Evolutionary conservation across 2,329 filamentous ascomycete species (phyloP), one percentile per base, ranked within the genome.

Genomic region (Didymella glomerata): DNA sequence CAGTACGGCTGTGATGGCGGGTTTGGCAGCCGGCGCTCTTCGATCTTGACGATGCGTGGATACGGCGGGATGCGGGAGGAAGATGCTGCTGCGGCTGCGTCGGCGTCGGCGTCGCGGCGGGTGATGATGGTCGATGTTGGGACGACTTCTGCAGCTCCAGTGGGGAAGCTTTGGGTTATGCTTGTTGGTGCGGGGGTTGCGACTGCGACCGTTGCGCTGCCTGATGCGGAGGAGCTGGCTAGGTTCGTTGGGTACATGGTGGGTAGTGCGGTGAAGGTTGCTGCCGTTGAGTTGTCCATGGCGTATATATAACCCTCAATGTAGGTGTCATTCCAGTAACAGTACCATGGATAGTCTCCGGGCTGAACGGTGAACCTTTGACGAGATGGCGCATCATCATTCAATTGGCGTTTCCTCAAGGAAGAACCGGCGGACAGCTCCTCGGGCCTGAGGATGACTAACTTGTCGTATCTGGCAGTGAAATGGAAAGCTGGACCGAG

Each of bases 241-340:
- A 69, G 67, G 30, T 64, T 63, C 11, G 67, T 63, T 20, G 68
- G 62, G 56, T 63, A 64, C 18, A 67, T 59, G 2, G 71, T 68
- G 5, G 70, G 68, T 27, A 69, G 69, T 18, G 61, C 64, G 10
- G 71, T 73, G 24, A 72, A 69, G 5, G 68, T 69, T 30, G 74
- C 75, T 18, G 75, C 73, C 3, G 78, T 76, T 14, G 82, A 79
- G 47, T 84, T 79, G 70, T 86, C 75, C 53, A 85, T 82, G 52
- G 86, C 79, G 68, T 89, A 91, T 46, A 91, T 82, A 74, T 89
- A 90, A 36, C 85, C 84, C 72, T 90, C 88, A 48, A 90, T 80
- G 52, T 86, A 81, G 0, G 88, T 90, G 14, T 81, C 78, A 69
- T 90, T 90, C 87, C 87, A 91, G 71, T 84, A 85, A 73, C 88